phyloP scores from a whole-genome alignment of 805 yeast genomes.

The Pichia cabralensis region DNA sequence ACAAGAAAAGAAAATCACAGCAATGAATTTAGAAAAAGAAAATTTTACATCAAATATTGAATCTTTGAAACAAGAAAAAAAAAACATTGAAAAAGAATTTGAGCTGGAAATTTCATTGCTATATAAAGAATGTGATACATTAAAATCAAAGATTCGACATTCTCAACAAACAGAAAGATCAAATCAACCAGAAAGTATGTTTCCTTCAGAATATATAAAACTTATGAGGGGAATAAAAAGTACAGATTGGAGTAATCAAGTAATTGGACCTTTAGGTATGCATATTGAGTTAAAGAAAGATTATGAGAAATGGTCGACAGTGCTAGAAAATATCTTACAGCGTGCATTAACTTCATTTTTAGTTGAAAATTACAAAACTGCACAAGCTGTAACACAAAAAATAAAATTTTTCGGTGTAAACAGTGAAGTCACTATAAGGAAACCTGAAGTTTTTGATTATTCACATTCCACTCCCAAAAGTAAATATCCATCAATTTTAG shows the following conservation, averaged over 20 bases:
- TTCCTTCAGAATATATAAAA: constrained; percentile 35
- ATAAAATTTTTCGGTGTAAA: constrained; percentile 24
- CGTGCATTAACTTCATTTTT: constrained; percentile 50
- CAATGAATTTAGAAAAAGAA: constrained; percentile 9
- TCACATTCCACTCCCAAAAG: constrained; percentile 33
- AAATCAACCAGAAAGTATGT: constrained; percentile 30
- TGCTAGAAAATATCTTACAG: constrained; percentile 48
- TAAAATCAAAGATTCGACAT: constrained; percentile 4
- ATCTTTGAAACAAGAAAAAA: constrained; percentile 15
- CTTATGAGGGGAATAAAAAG: constrained; percentile 33
- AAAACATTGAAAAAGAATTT: constrained; percentile 7
- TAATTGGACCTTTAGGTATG: constrained; percentile 77
- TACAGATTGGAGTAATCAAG: constrained; percentile 34
- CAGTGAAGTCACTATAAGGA: constrained; percentile 39
- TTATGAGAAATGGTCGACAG: constrained; percentile 44
- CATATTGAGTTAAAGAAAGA: constrained; percentile 46
- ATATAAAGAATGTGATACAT: background rate
- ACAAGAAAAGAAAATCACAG: constrained; percentile 10
- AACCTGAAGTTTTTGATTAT: constrained; percentile 49
- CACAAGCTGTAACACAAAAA: constrained; percentile 30
- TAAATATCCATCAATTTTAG: constrained; percentile 41
- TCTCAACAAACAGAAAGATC: constrained; percentile 6
- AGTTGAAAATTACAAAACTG: constrained; percentile 53
- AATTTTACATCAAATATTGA: constrained; percentile 9
- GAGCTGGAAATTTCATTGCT: background rate